These are phyloP conservation scores for Arxiozyma bovina DNA, from an alignment of 1,139 yeast genomes.

Conservation along the genomic window DNA sequence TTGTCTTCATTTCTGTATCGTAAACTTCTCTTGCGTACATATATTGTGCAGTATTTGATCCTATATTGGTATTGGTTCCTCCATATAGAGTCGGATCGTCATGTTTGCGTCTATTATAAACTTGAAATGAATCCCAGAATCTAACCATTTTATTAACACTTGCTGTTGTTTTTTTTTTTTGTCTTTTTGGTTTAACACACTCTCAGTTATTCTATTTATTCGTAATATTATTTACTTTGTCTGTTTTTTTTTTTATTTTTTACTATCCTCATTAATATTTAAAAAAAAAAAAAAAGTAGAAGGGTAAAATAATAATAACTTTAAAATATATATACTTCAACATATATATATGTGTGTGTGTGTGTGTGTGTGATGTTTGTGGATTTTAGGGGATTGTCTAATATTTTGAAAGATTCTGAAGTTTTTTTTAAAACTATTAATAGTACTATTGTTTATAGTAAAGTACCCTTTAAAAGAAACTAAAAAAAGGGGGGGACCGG, in stretches of 20 bases:
- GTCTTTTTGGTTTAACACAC: too few species aligned
- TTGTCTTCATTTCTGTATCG: conserved; percentile 11
- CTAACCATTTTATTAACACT: conserved; percentile 15
- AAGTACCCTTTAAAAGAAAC: background rate
- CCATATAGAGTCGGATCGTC: conserved; percentile 21
- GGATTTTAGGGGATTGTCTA: background rate
- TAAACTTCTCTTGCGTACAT: conserved; percentile 21
- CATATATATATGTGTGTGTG: too few species aligned
- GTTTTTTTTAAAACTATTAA: background rate
- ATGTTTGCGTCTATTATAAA: conserved; percentile 28
- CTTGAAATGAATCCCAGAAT: conserved; percentile 28
- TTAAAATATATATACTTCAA: too few species aligned
- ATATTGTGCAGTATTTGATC: conserved; percentile 18
- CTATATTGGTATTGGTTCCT: conserved; percentile 21
- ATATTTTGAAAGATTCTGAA: background rate
- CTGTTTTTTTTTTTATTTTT: too few species aligned
- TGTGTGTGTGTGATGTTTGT: too few species aligned
- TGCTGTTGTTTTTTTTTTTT: background rate
- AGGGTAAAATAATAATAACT: too few species aligned
- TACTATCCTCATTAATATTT: too few species aligned
- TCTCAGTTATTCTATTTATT: too few species aligned
- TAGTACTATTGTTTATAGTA: background rate
- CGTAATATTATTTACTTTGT: too few species aligned
- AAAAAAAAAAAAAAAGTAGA: too few species aligned
- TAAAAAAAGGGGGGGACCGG: background rate